These are phyloP conservation scores for Diplodia seriata DNA, from an alignment of 2,329 filamentous ascomycete species.

Conservation along the genomic window DNA sequence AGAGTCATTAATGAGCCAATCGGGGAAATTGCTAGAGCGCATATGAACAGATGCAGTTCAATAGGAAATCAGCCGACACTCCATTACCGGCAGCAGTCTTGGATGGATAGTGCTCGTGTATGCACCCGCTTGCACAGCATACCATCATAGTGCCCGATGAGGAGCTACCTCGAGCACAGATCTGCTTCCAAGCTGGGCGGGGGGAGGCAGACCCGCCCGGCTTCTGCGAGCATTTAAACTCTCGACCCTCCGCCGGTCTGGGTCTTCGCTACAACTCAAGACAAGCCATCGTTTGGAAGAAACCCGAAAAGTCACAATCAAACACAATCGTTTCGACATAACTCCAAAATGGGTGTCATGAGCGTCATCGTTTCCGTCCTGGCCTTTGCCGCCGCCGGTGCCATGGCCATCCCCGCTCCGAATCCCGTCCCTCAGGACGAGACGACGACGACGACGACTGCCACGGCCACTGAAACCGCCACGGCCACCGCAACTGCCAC, in stretches of 20 bases:
- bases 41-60: neutral
- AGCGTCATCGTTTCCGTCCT: slow-evolving; percentile 5
- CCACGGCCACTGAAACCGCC: slow-evolving; percentile 4
- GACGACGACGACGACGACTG: neutral
- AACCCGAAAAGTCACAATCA: neutral
- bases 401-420: slow-evolving; percentile 4
- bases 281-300: neutral
- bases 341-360: slow-evolving; percentile 13
- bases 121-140: slow-evolving; percentile 5
- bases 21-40: neutral
- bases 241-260: neutral
- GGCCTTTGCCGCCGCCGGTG: slow-evolving; percentile 20
- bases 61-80: slow-evolving; percentile 12
- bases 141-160: neutral
- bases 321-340: neutral
- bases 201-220: too few species aligned
- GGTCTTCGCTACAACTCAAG: too few species aligned
- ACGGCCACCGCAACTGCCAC: neutral
- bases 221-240: neutral
- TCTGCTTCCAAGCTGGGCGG: neutral
- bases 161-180: neutral
- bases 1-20: neutral
- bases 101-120: neutral
- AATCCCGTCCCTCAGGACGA: neutral
- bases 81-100: neutral